These are phyloP conservation scores for Cutaneotrichosporon spelunceum DNA, from an alignment of 1,284 basidiomycete genomes.

Conservation along the genomic window DNA sequence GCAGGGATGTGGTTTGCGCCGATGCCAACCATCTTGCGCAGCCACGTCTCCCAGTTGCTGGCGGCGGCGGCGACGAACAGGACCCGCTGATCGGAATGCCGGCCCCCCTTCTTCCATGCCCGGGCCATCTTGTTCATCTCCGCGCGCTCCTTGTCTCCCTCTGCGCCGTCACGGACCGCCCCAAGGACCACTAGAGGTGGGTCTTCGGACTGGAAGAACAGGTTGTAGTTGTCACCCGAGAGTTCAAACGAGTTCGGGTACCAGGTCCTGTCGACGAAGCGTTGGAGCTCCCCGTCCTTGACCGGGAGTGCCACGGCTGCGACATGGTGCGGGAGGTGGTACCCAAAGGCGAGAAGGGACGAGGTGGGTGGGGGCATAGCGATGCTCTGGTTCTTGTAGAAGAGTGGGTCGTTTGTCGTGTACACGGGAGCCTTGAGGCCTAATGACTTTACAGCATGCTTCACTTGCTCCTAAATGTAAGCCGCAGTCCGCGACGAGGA, in stretches of 20 bases:
- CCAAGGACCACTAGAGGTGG: conserved; percentile 71
- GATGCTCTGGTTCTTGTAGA: conserved; percentile 57
- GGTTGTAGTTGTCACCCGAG: conserved; percentile 68
- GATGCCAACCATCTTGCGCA: conserved; percentile 78
- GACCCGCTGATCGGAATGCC: conserved; percentile 58
- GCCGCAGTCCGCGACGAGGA: conserved; percentile 3
- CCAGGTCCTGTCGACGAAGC: conserved; percentile 65
- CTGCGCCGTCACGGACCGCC: not conserved
- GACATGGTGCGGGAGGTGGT: conserved; percentile 51
- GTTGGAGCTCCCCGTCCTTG: conserved; percentile 29
- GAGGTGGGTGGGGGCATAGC: conserved; percentile 56
- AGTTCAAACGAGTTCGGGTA: conserved; percentile 70
- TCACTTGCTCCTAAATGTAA: conserved; percentile 53
- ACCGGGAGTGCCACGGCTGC: conserved; percentile 39
- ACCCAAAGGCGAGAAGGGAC: conserved; percentile 71
- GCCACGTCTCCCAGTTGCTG: conserved; percentile 74
- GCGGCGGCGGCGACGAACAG: conserved; percentile 83
- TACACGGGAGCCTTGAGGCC: conserved; percentile 69
- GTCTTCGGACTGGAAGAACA: conserved; percentile 70
- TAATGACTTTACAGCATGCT: conserved; percentile 58
- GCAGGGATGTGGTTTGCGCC: conserved; percentile 55
- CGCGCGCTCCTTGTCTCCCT: conserved; percentile 53
- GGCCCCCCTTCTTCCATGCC: conserved; percentile 60
- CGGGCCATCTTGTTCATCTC: conserved; percentile 59
- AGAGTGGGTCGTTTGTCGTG: conserved; percentile 53